A percentile compares a stretch with the other conserved stretches of the same genome.
phyloP scores from a whole-genome alignment of 2,329 filamentous ascomycete genomes.

The Aspergillus ochraceoroseus region DNA sequence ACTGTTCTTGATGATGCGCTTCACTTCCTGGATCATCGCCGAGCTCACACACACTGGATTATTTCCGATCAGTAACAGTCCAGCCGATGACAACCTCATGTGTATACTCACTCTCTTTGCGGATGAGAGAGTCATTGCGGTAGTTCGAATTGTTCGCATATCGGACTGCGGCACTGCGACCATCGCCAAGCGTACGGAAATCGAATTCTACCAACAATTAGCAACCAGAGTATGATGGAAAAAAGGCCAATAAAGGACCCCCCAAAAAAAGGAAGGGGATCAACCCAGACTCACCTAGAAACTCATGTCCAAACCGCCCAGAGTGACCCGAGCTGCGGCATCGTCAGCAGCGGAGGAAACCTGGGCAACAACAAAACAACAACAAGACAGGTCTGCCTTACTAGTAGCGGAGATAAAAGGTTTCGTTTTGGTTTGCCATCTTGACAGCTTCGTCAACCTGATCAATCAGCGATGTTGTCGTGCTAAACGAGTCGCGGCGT shows the following conservation, averaged over 20 bases:
- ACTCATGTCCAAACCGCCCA: conserved; percentile 96
- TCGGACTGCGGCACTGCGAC: conserved; percentile 84
- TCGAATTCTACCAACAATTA: conserved; percentile 70
- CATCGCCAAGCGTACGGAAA: conserved; percentile 86
- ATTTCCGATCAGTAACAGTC: conserved; percentile 18
- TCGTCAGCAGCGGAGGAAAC: conserved; percentile 41
- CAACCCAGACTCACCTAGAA: conserved; percentile 65
- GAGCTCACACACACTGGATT: conserved; percentile 87
- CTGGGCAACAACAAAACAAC: conserved; percentile 32
- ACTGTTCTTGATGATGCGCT: conserved; percentile 92
- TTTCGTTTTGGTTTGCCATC: conserved; percentile 68
- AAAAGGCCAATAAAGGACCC: too few relatives aligned
- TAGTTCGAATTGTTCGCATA: conserved; percentile 99
- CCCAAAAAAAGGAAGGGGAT: too few relatives aligned
- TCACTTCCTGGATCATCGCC: conserved; percentile 85
- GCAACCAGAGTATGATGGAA: conserved; percentile 19
- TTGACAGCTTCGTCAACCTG: conserved; percentile 30
- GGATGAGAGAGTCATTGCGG: conserved; percentile 94
- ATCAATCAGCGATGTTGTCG: conserved; percentile 7
- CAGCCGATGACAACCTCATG: conserved; percentile 4
- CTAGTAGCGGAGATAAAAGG: conserved; percentile 98
- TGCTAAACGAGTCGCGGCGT: conserved; percentile 12
- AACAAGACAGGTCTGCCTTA: conserved; percentile 53
- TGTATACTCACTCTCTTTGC: conserved; percentile 84
- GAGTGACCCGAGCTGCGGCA: conserved; percentile 82